These are phyloP conservation scores for Oryza meyeriana DNA, from an alignment of 176 grass and related monocot genomes.

Conservation along the genomic window DNA sequence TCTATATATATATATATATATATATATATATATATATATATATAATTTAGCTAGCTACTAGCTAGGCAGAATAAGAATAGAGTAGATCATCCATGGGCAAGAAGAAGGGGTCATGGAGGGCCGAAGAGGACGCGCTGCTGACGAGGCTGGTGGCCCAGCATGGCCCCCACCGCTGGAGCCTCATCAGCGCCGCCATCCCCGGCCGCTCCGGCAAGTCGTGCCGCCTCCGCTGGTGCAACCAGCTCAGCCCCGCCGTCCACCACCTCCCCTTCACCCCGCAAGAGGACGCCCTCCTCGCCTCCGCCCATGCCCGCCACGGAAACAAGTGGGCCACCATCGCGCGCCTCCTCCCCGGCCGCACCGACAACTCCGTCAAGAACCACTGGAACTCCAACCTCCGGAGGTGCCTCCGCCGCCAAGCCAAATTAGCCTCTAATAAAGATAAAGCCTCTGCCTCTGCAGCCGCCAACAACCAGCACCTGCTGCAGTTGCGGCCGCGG, in stretches of 20 bases:
- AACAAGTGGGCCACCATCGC: conserved; percentile 79
- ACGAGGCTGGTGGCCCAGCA: conserved; percentile 39
- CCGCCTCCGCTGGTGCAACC: conserved; percentile 55
- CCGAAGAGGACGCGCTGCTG: conserved; percentile 44
- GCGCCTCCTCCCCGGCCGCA: conserved; percentile 62
- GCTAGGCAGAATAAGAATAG: too few species aligned
- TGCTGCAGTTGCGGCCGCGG: neutral
- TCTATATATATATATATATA: too few species aligned
- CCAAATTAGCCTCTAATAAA: neutral
- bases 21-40: too few species aligned
- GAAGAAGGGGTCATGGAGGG: conserved; percentile 46
- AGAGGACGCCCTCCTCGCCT: conserved; percentile 24
- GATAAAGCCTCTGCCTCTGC: too few species aligned
- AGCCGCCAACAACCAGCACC: too few species aligned
- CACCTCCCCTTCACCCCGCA: conserved; percentile 38
- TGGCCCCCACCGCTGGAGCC: conserved; percentile 43
- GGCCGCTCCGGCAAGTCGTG: conserved; percentile 3
- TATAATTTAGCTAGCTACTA: too few species aligned
- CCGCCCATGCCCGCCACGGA: conserved; percentile 37
- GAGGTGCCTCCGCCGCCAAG: neutral
- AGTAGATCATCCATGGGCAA: neutral
- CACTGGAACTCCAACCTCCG: conserved; percentile 72
- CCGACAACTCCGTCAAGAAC: conserved; percentile 76
- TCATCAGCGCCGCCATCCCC: conserved; percentile 27
- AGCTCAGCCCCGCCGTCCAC: conserved; percentile 37